Percentiles rank a stretch among this genome's conserved stretches.
These are phyloP conservation scores for Vigna angularis DNA, from an alignment of 306 rosid genomes.

Conservation along the genomic window DNA sequence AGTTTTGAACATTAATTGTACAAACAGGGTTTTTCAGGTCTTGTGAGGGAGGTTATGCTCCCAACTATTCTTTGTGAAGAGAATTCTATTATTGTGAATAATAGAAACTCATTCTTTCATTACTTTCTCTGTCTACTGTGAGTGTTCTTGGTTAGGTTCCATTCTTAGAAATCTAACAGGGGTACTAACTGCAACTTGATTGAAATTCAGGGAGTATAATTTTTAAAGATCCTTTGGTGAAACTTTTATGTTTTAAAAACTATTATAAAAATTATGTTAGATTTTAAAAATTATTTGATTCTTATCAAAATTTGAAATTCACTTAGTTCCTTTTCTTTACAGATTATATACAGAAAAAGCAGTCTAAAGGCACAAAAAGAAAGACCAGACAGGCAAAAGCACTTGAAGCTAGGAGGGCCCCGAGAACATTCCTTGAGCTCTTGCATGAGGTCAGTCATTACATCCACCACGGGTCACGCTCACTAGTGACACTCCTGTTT, in stretches of 20 bases:
- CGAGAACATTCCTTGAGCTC: slow-evolving; percentile 93
- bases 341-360: slow-evolving; percentile 79
- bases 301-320: background rate
- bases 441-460: slow-evolving; percentile 82
- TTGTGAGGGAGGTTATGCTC: too few relatives aligned
- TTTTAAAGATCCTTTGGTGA: background rate
- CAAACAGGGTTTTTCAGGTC: too few relatives aligned
- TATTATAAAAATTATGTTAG: background rate
- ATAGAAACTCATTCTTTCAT: too few relatives aligned
- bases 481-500: background rate
- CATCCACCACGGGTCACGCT: background rate
- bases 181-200: background rate
- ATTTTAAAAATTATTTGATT: slow-evolving; percentile 1
- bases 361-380: slow-evolving; percentile 84
- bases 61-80: too few relatives aligned
- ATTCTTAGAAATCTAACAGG: too few relatives aligned
- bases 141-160: too few relatives aligned
- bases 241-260: background rate
- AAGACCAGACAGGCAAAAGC: slow-evolving; percentile 97
- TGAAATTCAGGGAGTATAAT: background rate
- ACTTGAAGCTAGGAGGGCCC: slow-evolving; percentile 93
- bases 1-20: too few relatives aligned
- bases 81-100: too few relatives aligned
- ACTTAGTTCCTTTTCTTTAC: slow-evolving; percentile 8
- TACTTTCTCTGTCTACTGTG: too few relatives aligned